Base-by-base conservation (phyloP, 306 rosid species). In the Cucurbita argyrosperma region DNA sequence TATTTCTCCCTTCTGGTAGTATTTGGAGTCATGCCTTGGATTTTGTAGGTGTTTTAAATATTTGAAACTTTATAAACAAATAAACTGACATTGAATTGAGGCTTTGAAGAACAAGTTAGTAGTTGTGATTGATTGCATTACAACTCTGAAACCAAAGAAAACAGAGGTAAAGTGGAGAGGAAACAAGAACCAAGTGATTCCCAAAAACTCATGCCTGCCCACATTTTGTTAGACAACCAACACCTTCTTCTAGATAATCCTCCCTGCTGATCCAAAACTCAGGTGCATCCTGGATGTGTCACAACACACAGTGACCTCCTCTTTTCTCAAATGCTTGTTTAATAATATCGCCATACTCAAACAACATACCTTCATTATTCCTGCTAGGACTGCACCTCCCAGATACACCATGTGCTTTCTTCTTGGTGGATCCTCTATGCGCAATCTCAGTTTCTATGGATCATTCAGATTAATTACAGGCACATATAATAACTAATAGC, bases 391-490 rank as follows among this genome's bases (percentile, higher is more conserved):
- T 58, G 97, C 97, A 52, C 99, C 99, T 61, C 99, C 99, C n/a
- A 95, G 90, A 83, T 91, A 95, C 74, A 95, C 99, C 99, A 95
- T 95, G 84, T 95, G 99, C 84, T 95, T 95, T 86, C 99, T 91
- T 68, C 97, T 84, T 0, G 97, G 97, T 35, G 99, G 99, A 82
- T 95, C 99, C 84, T 95, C 99, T 37, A 95, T 95, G 76, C 99
- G 87, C 79, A 91, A 76, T 68, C 99, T 87, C 76, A 95, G 72
- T 81, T 95, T 91, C 99, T 95, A 86, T 61, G 77, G 63, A 83
- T 21, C 74, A 12, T 16, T 16, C 47, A 51, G 62, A 52, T 75
- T 79, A 94, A 39, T 18, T 15, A 65, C 47, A 19, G n/a, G 71
- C 38, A 65, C n/a, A 39, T 8, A 39, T 16, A 63, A 62, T 62